Percentiles rank a stretch among this genome's conserved stretches.
These are phyloP conservation scores for Teratosphaeria zuluensis DNA, from an alignment of 2,329 filamentous ascomycete species.

Conservation along the genomic window DNA sequence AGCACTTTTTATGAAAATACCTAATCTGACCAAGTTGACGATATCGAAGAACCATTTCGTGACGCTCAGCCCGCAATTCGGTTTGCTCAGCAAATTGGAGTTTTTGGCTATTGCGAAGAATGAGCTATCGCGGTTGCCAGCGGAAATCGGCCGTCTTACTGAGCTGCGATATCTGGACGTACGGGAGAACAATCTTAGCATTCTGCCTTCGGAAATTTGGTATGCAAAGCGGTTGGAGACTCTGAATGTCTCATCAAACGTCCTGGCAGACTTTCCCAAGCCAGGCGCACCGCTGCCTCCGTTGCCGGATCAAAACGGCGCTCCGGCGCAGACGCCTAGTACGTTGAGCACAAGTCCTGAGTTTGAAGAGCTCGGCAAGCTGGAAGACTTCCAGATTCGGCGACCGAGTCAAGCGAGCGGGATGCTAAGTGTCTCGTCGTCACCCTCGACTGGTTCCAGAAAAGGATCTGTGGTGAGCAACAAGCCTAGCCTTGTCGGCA, in stretches of 20 bases:
- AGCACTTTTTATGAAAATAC: constrained; percentile 76
- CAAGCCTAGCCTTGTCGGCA: constrained; percentile 42
- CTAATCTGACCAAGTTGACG: constrained; percentile 76
- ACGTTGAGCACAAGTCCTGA: constrained; percentile 52
- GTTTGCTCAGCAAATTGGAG: constrained; percentile 71
- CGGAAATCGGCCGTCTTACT: constrained; percentile 76
- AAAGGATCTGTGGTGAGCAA: constrained; percentile 81
- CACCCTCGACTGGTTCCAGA: constrained; percentile 36
- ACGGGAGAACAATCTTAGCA: constrained; percentile 84
- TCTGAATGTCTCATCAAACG: constrained; percentile 90
- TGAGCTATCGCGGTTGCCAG: constrained; percentile 69
- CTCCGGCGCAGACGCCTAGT: not conserved
- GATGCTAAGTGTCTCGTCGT: constrained; percentile 51
- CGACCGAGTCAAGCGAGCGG: constrained; percentile 76
- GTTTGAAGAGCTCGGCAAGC: constrained; percentile 64
- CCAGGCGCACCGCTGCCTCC: constrained; percentile 53
- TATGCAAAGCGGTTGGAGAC: constrained; percentile 83
- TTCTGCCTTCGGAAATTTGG: constrained; percentile 90
- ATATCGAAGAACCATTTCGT: constrained; percentile 95
- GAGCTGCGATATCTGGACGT: constrained; percentile 82
- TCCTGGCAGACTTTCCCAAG: constrained; percentile 84
- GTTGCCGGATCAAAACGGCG: constrained; percentile 10
- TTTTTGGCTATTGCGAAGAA: constrained; percentile 94
- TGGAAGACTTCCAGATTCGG: constrained; percentile 55
- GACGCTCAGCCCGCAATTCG: constrained; percentile 75